Conservation (phyloP, 176 grass and related monocot species). For the Elaeis guineensis region DNA sequence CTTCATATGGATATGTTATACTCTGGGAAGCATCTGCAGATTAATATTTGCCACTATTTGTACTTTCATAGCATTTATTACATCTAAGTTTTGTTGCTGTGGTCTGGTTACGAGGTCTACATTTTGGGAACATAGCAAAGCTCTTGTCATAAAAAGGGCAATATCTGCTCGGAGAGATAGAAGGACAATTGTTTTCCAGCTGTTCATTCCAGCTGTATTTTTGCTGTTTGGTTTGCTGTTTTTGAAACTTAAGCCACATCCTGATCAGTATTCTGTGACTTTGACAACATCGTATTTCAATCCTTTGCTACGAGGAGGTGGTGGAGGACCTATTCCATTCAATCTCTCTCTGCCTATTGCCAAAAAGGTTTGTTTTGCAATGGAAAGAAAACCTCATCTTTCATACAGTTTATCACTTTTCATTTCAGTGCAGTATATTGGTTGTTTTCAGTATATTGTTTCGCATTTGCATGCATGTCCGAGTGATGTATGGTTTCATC, state of each 20-base stretch:
- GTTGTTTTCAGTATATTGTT: too few species aligned
- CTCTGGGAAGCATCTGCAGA: constrained; percentile 17
- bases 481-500: too few species aligned
- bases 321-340: constrained; percentile 40
- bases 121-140: constrained; percentile 35
- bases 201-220: constrained; percentile 35
- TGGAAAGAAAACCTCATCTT: too few species aligned
- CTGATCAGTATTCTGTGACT: constrained; percentile 34
- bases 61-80: constrained; percentile 15
- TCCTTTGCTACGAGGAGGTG: constrained; percentile 33
- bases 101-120: constrained; percentile 23
- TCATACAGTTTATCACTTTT: too few species aligned
- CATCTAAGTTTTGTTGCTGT: constrained; percentile 25
- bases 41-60: constrained; percentile 24
- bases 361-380: constrained; percentile 22
- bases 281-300: constrained; percentile 44
- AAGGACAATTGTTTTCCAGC: constrained; percentile 36
- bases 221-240: constrained; percentile 37
- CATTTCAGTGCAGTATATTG: too few species aligned
- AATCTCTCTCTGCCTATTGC: constrained; percentile 38
- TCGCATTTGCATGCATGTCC: too few species aligned
- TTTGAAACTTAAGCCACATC: constrained; percentile 39
- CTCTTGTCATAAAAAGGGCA: constrained; percentile 35
- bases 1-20: constrained; percentile 22
- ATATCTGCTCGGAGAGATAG: constrained; percentile 33